These are phyloP conservation scores for Conticribra guillardii DNA, from an alignment of 108 stramenopile genomes.

Conservation along the genomic window DNA sequence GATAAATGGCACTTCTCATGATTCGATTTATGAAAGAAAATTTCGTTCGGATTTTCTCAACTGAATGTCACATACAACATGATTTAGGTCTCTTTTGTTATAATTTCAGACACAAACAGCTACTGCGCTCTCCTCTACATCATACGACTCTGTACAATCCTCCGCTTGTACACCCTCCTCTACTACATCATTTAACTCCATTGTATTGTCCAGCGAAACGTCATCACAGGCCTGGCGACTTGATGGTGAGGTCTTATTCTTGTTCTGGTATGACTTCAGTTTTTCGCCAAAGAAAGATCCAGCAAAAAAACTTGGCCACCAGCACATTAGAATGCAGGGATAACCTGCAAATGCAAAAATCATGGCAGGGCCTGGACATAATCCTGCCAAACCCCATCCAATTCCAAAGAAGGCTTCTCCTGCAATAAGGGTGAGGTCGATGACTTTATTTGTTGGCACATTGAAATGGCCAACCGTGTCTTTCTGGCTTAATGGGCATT, in stretches of 20 bases:
- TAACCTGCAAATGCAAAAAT: slow-evolving; percentile 46
- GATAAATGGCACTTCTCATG: no score
- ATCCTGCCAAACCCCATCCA: slow-evolving; percentile 63
- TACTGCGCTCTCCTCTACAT: no score
- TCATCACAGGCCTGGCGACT: no score
- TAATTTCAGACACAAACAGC: no score
- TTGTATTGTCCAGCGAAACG: no score
- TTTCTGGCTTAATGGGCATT: slow-evolving; percentile 46
- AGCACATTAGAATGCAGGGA: slow-evolving; percentile 27
- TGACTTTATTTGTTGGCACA: slow-evolving; percentile 50
- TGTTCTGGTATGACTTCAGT: slow-evolving; percentile 16
- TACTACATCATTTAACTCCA: no score
- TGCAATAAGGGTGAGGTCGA: slow-evolving; percentile 54
- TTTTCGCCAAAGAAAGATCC: slow-evolving; percentile 43
- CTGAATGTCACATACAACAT: no score
- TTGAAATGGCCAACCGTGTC: slow-evolving; percentile 33
- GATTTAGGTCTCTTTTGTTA: no score
- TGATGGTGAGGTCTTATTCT: not conserved
- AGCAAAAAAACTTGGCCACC: slow-evolving; percentile 55
- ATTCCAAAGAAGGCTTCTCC: slow-evolving; percentile 60
- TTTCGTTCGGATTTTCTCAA: no score
- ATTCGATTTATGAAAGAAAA: no score
- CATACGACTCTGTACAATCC: no score
- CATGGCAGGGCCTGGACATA: slow-evolving; percentile 75
- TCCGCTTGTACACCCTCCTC: no score